Base-by-base conservation (phyloP, 2,329 filamentous ascomycete genomes). In the Purpureocillium takamizusanense region DNA sequence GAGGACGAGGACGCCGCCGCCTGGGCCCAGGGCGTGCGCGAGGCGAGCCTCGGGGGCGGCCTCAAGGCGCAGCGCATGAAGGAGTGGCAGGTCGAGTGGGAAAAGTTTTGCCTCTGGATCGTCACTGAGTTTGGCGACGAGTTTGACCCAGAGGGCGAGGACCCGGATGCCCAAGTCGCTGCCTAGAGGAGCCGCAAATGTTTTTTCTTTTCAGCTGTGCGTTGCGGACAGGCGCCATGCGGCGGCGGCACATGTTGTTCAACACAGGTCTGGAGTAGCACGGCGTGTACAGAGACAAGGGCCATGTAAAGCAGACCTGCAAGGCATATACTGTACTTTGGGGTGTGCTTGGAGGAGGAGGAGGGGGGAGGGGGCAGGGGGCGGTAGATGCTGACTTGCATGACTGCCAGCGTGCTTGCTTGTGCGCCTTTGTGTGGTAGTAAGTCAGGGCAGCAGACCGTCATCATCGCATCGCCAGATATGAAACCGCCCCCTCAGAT, bases 41-140 rank as follows among this genome's bases (percentile, higher is more conserved):
- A 83, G 45, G 89, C 86, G 1, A 80, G 81, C 32, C 66, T 83
- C 44, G 89, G 87, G 2, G 66, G 68, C 35, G 78, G 86, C 0
- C 49, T 83, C 38, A 83, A 92, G 56, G 85, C 85, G 0, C 56
- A 78, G 56, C 71, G 81, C 45, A 61, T 97, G 59, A 78, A 78
- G 56, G 73, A 89, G 58, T 95, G 89, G 86, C 74, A 76, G 36
- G 63, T 77, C 28, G 77, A 85, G 48, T 97, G 89, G 78, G 90
- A 97, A 66, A 73, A 77, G 53, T 97, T 92, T 56, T 97, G 89
- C 54, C 71, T 87, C 38, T 95, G 88, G 88, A 71, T 97, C 33
- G 83, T 95, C 9, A 70, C 79, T 29, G 85, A 94, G 62, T 94
- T 75, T 51, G 72, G 67, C 8, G 69, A 72, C 1, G 78, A 89